A percentile compares a stretch with the other conserved stretches of the same genome.
These are phyloP conservation scores for Saccharomyces cerevisiae DNA, from an alignment of 805 yeast species.

Conservation along the genomic window DNA sequence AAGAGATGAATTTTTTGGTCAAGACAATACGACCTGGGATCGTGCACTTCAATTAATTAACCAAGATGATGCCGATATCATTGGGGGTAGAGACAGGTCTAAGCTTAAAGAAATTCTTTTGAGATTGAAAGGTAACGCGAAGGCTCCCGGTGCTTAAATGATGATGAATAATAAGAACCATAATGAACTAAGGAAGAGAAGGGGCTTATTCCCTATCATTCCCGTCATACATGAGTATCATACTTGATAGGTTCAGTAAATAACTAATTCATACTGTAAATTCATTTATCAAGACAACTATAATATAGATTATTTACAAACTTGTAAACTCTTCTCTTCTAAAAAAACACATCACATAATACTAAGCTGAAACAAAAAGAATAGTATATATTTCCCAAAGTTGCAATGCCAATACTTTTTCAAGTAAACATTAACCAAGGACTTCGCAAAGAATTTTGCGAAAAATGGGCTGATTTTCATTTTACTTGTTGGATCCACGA, in stretches of 20 bases:
- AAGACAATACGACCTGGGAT: slow-evolving; percentile 75
- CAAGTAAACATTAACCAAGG: neutral
- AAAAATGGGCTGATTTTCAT: neutral
- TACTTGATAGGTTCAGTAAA: neutral
- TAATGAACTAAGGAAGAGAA: neutral
- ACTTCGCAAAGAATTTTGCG: neutral
- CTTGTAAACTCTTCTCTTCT: neutral
- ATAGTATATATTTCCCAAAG: neutral
- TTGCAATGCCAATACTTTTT: neutral
- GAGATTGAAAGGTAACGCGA: slow-evolving; percentile 58
- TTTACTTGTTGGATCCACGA: neutral
- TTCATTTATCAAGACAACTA: neutral
- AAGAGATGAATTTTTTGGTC: slow-evolving; percentile 68
- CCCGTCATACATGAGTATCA: neutral
- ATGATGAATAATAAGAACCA: neutral
- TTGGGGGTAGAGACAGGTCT: slow-evolving; percentile 52
- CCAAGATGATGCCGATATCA: slow-evolving; percentile 38
- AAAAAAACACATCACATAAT: neutral
- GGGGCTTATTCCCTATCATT: neutral
- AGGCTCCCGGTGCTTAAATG: slow-evolving; percentile 66
- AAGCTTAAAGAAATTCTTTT: slow-evolving; percentile 59
- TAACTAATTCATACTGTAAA: neutral
- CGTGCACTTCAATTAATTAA: slow-evolving; percentile 49
- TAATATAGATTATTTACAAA: neutral
- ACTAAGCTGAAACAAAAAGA: neutral